phyloP scores from a whole-genome alignment of 495 filamentous ascomycete genomes.

The Trichoderma asperelloides region DNA sequence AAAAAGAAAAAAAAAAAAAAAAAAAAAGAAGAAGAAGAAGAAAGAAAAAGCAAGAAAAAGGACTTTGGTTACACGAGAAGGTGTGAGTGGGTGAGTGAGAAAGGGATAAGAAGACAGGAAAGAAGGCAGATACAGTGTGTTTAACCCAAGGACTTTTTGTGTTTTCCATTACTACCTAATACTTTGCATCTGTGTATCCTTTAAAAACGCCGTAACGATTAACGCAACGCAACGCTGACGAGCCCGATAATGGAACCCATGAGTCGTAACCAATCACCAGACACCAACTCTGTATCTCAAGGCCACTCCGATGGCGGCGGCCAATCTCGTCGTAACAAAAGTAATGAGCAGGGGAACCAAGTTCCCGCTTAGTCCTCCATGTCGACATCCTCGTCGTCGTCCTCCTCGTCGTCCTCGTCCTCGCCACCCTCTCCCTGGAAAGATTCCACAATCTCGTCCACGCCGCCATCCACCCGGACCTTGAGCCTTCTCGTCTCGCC shows the following conservation, averaged over 20 bases:
- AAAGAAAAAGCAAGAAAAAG: no score
- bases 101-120: no score
- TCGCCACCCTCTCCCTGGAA: slow-evolving; percentile 12
- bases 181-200: not conserved
- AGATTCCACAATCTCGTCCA: slow-evolving; percentile 42
- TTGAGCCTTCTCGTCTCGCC: slow-evolving; percentile 54
- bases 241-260: not conserved
- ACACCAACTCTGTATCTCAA: not conserved
- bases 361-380: slow-evolving; percentile 20
- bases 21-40: no score
- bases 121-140: no score
- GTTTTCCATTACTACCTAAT: not conserved
- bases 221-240: slow-evolving; percentile 5
- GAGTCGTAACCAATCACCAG: slow-evolving; percentile 1
- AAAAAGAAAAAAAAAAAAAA: no score
- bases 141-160: not conserved
- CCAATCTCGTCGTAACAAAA: not conserved
- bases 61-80: no score
- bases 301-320: not conserved
- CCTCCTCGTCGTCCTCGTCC: slow-evolving; percentile 20
- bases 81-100: no score
- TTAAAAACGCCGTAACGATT: slow-evolving; percentile 3
- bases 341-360: slow-evolving; percentile 10
- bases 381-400: slow-evolving; percentile 48
- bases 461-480: slow-evolving; percentile 56